Percentiles rank a stretch among this genome's conserved stretches.
phyloP scores from a whole-genome alignment of 2,329 filamentous ascomycete species.

The Cladosporium sp. region DNA sequence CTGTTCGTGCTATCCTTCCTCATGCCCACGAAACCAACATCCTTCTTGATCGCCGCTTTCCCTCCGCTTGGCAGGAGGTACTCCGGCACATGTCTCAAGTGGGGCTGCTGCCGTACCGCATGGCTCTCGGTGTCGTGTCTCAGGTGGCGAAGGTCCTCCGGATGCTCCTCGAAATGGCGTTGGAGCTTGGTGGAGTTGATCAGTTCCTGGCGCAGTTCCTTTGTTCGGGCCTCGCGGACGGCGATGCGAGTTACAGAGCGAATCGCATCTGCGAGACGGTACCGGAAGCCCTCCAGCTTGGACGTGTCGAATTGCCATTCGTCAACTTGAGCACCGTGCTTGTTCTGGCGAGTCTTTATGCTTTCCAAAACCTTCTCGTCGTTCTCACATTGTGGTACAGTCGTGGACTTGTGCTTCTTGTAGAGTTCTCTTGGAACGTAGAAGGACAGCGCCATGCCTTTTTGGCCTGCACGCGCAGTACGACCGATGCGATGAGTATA shows the following conservation, averaged over 20 bases:
- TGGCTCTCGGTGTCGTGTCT: constrained; percentile 85
- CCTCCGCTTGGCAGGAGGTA: constrained; percentile 76
- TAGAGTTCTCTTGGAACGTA: constrained; percentile 76
- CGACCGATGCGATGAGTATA: constrained; percentile 97
- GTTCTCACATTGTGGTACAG: constrained; percentile 65
- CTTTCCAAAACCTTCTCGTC: constrained; percentile 80
- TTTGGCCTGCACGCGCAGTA: constrained; percentile 83
- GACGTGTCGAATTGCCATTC: constrained; percentile 93
- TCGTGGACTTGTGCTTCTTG: constrained; percentile 84
- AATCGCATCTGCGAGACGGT: constrained; percentile 88
- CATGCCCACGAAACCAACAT: constrained; percentile 71
- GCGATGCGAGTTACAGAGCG: constrained; percentile 84
- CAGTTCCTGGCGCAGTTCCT: constrained; percentile 82
- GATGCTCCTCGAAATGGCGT: constrained; percentile 95
- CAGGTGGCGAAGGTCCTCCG: constrained; percentile 76
- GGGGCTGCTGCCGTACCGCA: constrained; percentile 74
- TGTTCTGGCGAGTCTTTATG: constrained; percentile 71
- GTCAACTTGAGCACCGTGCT: constrained; percentile 73
- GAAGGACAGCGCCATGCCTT: constrained; percentile 93
- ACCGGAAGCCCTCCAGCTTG: constrained; percentile 88
- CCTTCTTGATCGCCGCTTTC: constrained; percentile 57
- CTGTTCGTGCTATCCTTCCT: constrained; percentile 45
- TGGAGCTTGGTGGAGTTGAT: constrained; percentile 92
- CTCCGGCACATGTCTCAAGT: constrained; percentile 90
- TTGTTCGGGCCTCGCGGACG: constrained; percentile 79